Conservation (phyloP, 139 green algal species). For the Pleodorina starrii region DNA sequence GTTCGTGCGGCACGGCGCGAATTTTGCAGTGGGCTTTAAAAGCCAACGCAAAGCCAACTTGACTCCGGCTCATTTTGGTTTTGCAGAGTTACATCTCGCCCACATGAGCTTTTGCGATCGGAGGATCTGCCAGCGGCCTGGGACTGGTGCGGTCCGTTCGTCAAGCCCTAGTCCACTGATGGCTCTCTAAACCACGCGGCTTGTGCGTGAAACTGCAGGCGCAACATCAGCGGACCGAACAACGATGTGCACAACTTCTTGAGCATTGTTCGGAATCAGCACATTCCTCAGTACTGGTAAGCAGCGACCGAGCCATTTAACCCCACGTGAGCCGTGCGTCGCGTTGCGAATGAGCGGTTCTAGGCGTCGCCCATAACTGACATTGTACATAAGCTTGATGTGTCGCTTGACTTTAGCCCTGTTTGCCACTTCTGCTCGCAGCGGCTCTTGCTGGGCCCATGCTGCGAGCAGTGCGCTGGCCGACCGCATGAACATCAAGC, state of each 20-base stretch:
- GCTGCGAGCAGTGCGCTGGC: constrained; percentile 80
- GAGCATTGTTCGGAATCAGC: constrained; percentile 62
- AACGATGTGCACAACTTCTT: constrained; percentile 80
- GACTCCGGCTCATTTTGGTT: background rate
- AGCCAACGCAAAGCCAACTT: too few species aligned
- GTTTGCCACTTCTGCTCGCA: background rate
- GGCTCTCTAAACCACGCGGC: too few species aligned
- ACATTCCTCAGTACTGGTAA: constrained; percentile 48
- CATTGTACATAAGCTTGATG: background rate
- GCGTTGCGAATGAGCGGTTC: too few species aligned
- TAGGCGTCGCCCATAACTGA: too few species aligned
- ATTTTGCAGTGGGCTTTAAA: too few species aligned
- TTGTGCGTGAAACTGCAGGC: constrained; percentile 2
- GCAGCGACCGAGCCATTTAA: background rate
- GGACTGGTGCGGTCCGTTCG: constrained; percentile 63
- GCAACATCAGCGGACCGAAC: constrained; percentile 44
- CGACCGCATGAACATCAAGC: constrained; percentile 91
- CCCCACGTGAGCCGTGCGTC: too few species aligned
- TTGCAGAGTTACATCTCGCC: constrained; percentile 34
- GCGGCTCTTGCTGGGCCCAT: constrained; percentile 89
- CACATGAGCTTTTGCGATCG: constrained; percentile 43
- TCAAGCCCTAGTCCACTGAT: background rate
- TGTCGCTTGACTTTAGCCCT: background rate
- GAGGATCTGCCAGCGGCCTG: constrained; percentile 60
- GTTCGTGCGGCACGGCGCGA: too few species aligned